Percentiles rank a stretch among this genome's conserved stretches.
These are phyloP conservation scores for Carnegiea gigantea DNA, from an alignment of 179 eudicot species.

Conservation along the genomic window DNA sequence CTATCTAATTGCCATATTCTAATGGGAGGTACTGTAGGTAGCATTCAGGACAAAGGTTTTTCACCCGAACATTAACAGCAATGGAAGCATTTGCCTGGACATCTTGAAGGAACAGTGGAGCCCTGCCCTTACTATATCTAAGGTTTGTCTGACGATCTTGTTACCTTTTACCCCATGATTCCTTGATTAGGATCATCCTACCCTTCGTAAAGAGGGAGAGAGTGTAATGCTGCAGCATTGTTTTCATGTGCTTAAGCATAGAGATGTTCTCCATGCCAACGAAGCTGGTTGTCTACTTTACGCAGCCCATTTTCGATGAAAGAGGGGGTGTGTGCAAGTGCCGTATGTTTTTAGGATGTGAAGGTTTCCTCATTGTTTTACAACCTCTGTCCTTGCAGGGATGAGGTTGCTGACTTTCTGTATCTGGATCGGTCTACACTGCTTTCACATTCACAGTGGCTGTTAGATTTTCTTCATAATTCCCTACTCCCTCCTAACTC, in stretches of 20 bases:
- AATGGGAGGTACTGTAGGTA: slow-evolving; percentile 34
- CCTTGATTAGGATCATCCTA: not conserved
- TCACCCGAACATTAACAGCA: slow-evolving; percentile 27
- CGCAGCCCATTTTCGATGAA: too few relatives aligned
- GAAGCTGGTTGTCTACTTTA: not conserved
- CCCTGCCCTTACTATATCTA: slow-evolving; percentile 50
- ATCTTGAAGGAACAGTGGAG: slow-evolving; percentile 67
- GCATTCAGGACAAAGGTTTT: slow-evolving; percentile 28
- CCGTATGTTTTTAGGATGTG: too few relatives aligned
- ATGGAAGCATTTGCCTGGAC: slow-evolving; percentile 63
- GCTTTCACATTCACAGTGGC: too few relatives aligned
- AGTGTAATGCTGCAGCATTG: not conserved
- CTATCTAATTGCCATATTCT: not conserved
- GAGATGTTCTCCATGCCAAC: not conserved
- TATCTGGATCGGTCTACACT: not conserved
- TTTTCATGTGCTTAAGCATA: not conserved
- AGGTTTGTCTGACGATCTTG: slow-evolving; percentile 29
- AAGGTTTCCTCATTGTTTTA: too few relatives aligned
- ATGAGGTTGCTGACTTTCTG: too few relatives aligned
- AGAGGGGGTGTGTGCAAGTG: too few relatives aligned
- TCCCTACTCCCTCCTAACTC: not conserved
- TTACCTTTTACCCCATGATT: not conserved
- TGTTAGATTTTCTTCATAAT: not conserved
- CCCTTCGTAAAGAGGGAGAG: not conserved
- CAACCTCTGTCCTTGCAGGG: too few relatives aligned